phyloP scores from a whole-genome alignment of 2,329 filamentous ascomycete species.

The Cladosporium sp. region DNA sequence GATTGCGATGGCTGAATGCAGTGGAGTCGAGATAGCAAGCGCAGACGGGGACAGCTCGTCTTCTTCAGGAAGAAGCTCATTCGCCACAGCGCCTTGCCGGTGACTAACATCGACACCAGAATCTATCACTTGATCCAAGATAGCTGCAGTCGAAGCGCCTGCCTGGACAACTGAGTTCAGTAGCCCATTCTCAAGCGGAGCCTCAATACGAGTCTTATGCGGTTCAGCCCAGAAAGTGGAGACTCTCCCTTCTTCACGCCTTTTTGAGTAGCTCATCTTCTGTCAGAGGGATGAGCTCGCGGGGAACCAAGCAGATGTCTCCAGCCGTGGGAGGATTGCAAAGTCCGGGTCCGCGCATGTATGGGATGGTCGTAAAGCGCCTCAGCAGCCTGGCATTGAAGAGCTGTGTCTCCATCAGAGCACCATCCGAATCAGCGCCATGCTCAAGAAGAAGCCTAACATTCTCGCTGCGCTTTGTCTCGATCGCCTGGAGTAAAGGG shows the following conservation, averaged over 20 bases:
- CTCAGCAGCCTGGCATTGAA: background rate
- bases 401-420: background rate
- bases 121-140: background rate
- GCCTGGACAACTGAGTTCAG: constrained; percentile 10
- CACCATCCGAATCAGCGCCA: constrained; percentile 6
- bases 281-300: background rate
- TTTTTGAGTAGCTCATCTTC: background rate
- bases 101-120: constrained; percentile 1
- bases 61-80: background rate
- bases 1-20: constrained; percentile 4
- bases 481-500: constrained; percentile 8
- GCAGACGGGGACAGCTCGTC: background rate
- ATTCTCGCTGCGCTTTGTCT: background rate
- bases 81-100: background rate
- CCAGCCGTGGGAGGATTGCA: background rate
- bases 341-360: background rate
- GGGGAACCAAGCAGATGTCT: background rate
- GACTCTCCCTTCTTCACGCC: background rate
- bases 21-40: constrained; percentile 9
- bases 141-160: background rate
- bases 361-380: background rate
- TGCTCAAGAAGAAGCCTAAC: constrained; percentile 1
- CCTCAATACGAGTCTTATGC: background rate
- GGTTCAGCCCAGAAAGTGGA: constrained; percentile 4
- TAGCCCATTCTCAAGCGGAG: background rate